phyloP scores from a whole-genome alignment of 23 red algal species.

The Gracilaria caudata region DNA sequence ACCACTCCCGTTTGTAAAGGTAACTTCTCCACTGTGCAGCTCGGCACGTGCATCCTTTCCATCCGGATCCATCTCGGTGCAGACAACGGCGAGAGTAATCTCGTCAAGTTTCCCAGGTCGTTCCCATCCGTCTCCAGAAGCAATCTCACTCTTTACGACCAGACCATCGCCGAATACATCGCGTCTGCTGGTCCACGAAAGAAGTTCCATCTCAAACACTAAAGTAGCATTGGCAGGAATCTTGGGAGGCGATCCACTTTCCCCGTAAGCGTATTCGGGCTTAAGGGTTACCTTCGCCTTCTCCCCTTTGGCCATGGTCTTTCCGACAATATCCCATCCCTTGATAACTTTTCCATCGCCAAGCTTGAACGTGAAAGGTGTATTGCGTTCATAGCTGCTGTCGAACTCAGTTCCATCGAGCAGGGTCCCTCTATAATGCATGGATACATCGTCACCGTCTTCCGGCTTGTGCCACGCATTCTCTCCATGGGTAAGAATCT shows the following conservation, averaged over 20 bases:
- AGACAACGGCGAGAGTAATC: conserved; percentile 47
- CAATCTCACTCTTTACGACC: conserved; percentile 67
- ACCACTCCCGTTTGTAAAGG: conserved; percentile 34
- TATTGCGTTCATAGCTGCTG: conserved; percentile 68
- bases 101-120: conserved; percentile 70
- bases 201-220: conserved; percentile 94
- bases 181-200: conserved; percentile 79
- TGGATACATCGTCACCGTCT: conserved; percentile 64
- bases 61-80: conserved; percentile 30
- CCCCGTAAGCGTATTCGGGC: conserved; percentile 94
- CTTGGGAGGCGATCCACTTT: conserved; percentile 78
- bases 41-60: not conserved
- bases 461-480: conserved; percentile 67
- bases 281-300: conserved; percentile 82
- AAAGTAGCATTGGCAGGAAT: conserved; percentile 87
- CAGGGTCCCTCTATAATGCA: conserved; percentile 69
- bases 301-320: conserved; percentile 84
- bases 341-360: conserved; percentile 90
- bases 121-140: conserved; percentile 90
- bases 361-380: conserved; percentile 87
- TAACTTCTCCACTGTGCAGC: conserved; percentile 40
- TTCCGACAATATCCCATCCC: conserved; percentile 87
- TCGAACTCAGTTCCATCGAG: conserved; percentile 79
- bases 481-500: conserved; percentile 67
- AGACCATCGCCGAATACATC: conserved; percentile 93